Base-by-base conservation (phyloP, 495 filamentous ascomycete genomes). In the Astrothelium macrocarpum region DNA sequence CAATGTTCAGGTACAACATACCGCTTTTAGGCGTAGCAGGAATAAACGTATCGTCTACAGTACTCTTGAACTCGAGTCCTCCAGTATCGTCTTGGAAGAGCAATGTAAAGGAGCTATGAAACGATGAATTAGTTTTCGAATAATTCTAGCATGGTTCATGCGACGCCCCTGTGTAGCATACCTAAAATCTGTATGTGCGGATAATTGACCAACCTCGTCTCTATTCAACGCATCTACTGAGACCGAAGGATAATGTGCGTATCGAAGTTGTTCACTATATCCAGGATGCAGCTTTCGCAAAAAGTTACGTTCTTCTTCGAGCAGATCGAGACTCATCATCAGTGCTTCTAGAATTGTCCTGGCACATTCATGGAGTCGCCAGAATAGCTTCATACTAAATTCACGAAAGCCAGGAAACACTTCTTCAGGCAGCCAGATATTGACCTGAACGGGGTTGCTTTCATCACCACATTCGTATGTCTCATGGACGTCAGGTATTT, bases 1-100 rank as follows among this genome's bases (percentile, higher is more conserved):
- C 66, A n/a, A 68, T 60, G 28, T 68, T 68, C 60, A 65, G 64
- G 53, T 68, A 68, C 49, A 68, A 12, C 7, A 62, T 61, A 10
- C 62, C 66, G 5, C 60, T 63, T 14, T 34, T 4, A 9, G 66
- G 66, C n/a, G 25, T 45, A 4, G 66, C 66, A 34, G 26, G 36
- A 2, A 68, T 61, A 59, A 65, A 68, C 1, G 45, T 42, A 18
- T 42, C 60, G 2, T 14, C 39, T 14, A 29, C 60, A 28, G 62
- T 53, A 29, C 65, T 64, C 4, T 34, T 20, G 53, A 68, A 68
- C 36, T 68, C 36, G 20, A 68, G 63, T 1, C 66, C 63, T 20
- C 46, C 45, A 43, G 62, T 26, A 4, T 29, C 58, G 29, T 68
- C 66, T 46, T 68, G 66, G 53, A 68, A 68, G 49, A 68, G 66